phyloP scores from a whole-genome alignment of 2,329 filamentous ascomycete genomes.

The Colletotrichum gigasporum region DNA sequence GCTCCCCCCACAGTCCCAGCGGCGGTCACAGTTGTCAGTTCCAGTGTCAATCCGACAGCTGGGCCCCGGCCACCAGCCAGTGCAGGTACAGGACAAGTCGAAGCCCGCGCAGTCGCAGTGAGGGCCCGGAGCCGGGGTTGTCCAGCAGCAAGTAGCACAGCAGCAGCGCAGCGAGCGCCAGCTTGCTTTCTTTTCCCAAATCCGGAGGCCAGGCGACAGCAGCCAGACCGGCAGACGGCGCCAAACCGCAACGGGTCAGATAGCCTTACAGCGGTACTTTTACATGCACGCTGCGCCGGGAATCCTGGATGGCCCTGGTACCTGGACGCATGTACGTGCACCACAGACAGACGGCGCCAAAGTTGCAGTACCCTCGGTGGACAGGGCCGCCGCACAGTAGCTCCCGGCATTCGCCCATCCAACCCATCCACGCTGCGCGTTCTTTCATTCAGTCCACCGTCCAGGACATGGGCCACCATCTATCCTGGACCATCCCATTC shows the following conservation, averaged over 20 bases:
- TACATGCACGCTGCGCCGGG: no score
- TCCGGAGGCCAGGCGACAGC: not conserved
- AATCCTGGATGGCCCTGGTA: no score
- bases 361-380: not conserved
- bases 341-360: not conserved
- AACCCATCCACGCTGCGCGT: not conserved
- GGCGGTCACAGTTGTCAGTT: conserved; percentile 13
- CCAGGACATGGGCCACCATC: conserved; percentile 1
- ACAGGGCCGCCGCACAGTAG: conserved; percentile 6
- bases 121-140: no score
- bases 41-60: not conserved
- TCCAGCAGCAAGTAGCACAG: no score
- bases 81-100: not conserved
- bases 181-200: not conserved
- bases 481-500: not conserved
- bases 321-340: not conserved
- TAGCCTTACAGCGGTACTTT: not conserved
- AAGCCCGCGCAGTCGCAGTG: no score
- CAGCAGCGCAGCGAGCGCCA: no score
- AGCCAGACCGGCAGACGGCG: not conserved
- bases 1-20: conserved; percentile 7
- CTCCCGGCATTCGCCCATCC: not conserved
- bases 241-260: not conserved
- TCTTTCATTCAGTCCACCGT: conserved; percentile 14
- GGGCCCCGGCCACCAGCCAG: not conserved